Base-by-base conservation (phyloP, 495 filamentous ascomycete genomes). In the Aspergillus heteromorphus region DNA sequence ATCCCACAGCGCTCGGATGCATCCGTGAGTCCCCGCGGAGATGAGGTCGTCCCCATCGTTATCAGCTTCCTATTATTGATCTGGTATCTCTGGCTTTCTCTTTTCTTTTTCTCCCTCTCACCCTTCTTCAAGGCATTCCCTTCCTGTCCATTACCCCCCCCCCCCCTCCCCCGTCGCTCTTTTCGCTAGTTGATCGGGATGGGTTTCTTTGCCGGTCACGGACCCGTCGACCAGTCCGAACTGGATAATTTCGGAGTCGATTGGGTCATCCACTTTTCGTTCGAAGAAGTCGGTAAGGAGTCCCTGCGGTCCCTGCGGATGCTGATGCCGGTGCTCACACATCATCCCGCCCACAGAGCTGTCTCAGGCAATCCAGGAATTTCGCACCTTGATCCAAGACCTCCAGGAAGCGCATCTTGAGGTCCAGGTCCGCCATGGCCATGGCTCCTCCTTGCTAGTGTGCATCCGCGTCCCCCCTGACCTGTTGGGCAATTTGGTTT, bases 401-500 rank as follows among this genome's bases (percentile, higher is more conserved):
- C 77, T 98, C 47, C 79, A 83, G 19, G 72, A 75, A 52, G 87
- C 89, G 47, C 91, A 92, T 17, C 79, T 97, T 43, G 81, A 85
- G 2, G 86, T 87, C 16, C 92, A 96, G 65, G 91, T 95, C 19
- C 85, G 93, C 53, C 84, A 83, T 59, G 92, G 92, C 31, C 80
- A 87, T 55, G 82, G 84, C 1, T 73, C 80, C 38, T 88, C 89
- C 3, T 69, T 96, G 13, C 71, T 98, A 40, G 76, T 98, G 38
- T 97, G 92, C 68, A 76, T 88, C 60, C 85, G 85, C 59, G 82
- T 92, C 6, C 72, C 73, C 11, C 59, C 71, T n/a, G 67, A 70
- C 14, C 65, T 69, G 10, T 54, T 77, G 2, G 73, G 71, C 23
- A 68, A 66, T 17, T 62, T 87, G 57, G 76, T 88, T 48, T 87